Percentiles rank a stretch among this genome's conserved stretches.
Conservation (phyloP, 108 stramenopile genomes). For the Bacterosira constricta region DNA sequence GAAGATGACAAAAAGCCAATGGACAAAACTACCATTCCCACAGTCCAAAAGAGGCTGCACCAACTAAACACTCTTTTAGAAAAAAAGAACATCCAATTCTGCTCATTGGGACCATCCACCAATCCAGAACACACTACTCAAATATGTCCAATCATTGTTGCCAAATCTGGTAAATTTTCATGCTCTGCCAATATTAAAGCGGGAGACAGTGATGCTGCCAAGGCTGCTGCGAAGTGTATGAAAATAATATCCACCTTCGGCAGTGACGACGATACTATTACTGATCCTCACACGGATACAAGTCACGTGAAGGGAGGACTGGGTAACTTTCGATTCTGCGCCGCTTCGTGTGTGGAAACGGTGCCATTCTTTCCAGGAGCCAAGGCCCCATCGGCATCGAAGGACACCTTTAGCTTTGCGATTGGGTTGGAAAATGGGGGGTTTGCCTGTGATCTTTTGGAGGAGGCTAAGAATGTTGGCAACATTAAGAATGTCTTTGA, state of each 20-base stretch:
- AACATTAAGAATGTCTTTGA: slow-evolving; percentile 54
- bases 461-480: slow-evolving; percentile 46
- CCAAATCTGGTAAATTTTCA: slow-evolving; percentile 54
- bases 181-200: slow-evolving; percentile 61
- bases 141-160: slow-evolving; percentile 53
- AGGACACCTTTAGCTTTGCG: slow-evolving; percentile 52
- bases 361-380: slow-evolving; percentile 89
- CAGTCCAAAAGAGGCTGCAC: slow-evolving; percentile 25
- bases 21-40: neutral
- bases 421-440: slow-evolving; percentile 86
- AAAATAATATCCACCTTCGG: slow-evolving; percentile 54
- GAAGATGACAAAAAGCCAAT: neutral
- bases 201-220: slow-evolving; percentile 46
- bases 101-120: slow-evolving; percentile 72
- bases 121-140: slow-evolving; percentile 31
- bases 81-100: slow-evolving; percentile 61
- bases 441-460: slow-evolving; percentile 51
- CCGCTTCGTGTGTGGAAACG: slow-evolving; percentile 46
- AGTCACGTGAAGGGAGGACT: slow-evolving; percentile 54
- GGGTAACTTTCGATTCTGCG: slow-evolving; percentile 84
- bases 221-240: slow-evolving; percentile 59
- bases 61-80: slow-evolving; percentile 45
- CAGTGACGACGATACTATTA: neutral
- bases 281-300: neutral
- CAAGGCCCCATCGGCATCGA: slow-evolving; percentile 24